A percentile compares a stretch with the other conserved stretches of the same genome.
These are phyloP conservation scores for Fusarium lyarnte DNA, from an alignment of 2,329 filamentous ascomycete genomes.

Conservation along the genomic window DNA sequence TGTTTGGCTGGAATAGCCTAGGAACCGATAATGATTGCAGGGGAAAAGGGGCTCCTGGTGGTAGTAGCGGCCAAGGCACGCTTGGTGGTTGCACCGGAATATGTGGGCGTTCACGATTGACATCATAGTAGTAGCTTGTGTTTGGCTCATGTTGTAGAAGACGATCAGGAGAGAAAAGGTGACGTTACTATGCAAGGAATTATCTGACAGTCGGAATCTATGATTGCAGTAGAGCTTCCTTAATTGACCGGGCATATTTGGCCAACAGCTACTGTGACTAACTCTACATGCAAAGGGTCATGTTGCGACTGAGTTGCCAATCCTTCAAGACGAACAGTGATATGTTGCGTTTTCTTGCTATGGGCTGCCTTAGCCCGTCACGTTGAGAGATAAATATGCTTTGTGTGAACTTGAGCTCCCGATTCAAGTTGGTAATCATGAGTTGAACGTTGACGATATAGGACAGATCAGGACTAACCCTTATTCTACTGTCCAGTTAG, in stretches of 20 bases:
- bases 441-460: rapidly evolving
- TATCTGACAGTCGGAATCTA: rapidly evolving
- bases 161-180: too few species aligned
- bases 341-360: rapidly evolving
- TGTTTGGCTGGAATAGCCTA: too few species aligned
- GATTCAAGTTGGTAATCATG: background rate
- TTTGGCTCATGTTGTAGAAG: too few species aligned
- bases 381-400: background rate
- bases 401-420: rapidly evolving
- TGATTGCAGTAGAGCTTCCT: rapidly evolving
- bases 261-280: rapidly evolving
- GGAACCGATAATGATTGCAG: too few species aligned
- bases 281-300: rapidly evolving
- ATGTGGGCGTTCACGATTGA: too few species aligned
- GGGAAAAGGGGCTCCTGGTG: too few species aligned
- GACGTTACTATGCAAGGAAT: background rate
- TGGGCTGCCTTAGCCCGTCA: rapidly evolving
- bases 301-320: rapidly evolving
- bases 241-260: rapidly evolving
- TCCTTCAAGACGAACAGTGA: rapidly evolving
- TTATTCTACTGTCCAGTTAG: too few species aligned
- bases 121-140: too few species aligned
- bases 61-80: too few species aligned
- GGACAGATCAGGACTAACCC: too few species aligned
- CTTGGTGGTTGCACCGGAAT: too few species aligned